These are phyloP conservation scores for Emmonsiellopsis sp. DNA, from an alignment of 2,329 filamentous ascomycete genomes.

Conservation along the genomic window DNA sequence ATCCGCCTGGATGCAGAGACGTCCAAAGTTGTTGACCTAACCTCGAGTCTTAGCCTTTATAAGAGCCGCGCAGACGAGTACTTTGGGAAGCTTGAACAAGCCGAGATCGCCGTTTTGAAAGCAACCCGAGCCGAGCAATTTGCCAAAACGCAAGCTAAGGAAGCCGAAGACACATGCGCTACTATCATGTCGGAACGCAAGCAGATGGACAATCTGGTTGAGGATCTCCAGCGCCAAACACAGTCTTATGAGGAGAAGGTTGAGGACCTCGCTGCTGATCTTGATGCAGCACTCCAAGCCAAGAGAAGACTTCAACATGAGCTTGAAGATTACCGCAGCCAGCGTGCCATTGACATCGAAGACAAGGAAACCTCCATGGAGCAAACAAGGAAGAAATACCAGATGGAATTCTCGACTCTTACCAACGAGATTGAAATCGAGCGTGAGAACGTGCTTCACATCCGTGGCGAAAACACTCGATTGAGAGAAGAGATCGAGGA, in stretches of 20 bases:
- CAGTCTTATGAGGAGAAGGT: constrained; percentile 84
- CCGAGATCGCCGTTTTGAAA: constrained; percentile 90
- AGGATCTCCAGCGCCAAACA: constrained; percentile 81
- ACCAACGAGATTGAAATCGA: constrained; percentile 90
- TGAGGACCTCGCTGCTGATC: constrained; percentile 83
- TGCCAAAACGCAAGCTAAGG: constrained; percentile 76
- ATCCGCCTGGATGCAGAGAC: constrained; percentile 84
- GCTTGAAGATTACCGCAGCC: constrained; percentile 91
- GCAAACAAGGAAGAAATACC: constrained; percentile 95
- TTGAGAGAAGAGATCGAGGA: constrained; percentile 95
- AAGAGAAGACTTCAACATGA: constrained; percentile 95
- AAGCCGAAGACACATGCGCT: constrained; percentile 84
- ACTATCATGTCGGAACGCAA: constrained; percentile 86
- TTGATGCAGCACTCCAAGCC: constrained; percentile 73
- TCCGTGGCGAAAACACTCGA: constrained; percentile 72
- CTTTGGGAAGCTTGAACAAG: constrained; percentile 93
- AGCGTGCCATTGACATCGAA: constrained; percentile 90
- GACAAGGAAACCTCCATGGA: constrained; percentile 95
- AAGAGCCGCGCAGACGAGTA: constrained; percentile 91
- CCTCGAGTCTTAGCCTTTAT: constrained; percentile 76
- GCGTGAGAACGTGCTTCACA: constrained; percentile 78
- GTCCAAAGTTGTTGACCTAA: constrained; percentile 74
- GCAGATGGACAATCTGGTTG: constrained; percentile 76
- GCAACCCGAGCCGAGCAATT: constrained; percentile 88
- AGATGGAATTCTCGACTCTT: constrained; percentile 78